phyloP scores from a whole-genome alignment of 768 basidiomycete species.

The Leucogyrophana mollusca region DNA sequence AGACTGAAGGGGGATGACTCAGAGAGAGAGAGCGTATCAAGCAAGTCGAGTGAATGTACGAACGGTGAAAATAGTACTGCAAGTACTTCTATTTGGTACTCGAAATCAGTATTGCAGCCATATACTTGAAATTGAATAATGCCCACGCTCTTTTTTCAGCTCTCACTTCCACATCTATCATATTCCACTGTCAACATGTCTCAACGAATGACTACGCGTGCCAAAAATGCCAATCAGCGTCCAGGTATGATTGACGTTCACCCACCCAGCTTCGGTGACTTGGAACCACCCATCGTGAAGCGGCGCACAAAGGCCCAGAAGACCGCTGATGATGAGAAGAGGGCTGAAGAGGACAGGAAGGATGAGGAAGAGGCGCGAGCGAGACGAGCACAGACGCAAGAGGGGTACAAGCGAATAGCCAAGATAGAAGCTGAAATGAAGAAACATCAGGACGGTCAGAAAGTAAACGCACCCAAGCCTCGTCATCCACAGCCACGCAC shows the following conservation, averaged over 20 bases:
- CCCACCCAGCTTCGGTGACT: no score
- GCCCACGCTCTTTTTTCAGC: not conserved
- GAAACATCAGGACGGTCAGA: not conserved
- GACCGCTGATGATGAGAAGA: slow-evolving; percentile 4
- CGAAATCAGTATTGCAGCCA: not conserved
- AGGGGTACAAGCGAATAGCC: slow-evolving; percentile 1
- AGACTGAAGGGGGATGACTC: no score
- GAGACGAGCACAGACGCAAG: not conserved
- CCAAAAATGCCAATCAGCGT: slow-evolving; percentile 2
- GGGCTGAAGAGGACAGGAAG: not conserved
- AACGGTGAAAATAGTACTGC: not conserved
- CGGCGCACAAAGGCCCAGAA: slow-evolving; percentile 8
- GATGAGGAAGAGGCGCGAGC: not conserved
- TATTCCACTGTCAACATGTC: not conserved
- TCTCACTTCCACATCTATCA: not conserved
- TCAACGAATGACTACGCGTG: not conserved
- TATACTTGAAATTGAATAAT: not conserved
- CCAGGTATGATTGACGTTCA: slow-evolving; percentile 7
- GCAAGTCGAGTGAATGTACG: not conserved
- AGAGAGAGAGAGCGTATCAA: not conserved
- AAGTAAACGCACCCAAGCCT: not conserved
- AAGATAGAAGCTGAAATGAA: slow-evolving; percentile 2
- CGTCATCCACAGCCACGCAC: slow-evolving; percentile 1
- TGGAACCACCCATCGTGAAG: not conserved
- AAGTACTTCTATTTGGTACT: not conserved